A percentile compares a stretch with the other conserved stretches of the same genome.
Conservation (phyloP, 2,329 filamentous ascomycete genomes). For the Colletotrichum sublineola region DNA sequence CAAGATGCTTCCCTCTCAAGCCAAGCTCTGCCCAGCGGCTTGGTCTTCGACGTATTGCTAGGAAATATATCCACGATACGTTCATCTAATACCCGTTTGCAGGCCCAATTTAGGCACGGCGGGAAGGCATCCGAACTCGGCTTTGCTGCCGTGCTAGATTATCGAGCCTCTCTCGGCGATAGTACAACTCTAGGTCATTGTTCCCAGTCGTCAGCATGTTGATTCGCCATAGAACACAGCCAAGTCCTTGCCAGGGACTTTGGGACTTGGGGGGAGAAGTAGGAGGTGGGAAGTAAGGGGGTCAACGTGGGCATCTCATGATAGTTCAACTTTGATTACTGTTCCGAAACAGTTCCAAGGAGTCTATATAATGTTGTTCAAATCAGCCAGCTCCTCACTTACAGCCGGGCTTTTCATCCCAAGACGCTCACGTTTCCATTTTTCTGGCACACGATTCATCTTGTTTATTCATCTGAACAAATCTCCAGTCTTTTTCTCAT, state of each 20-base stretch:
- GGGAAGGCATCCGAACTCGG: conserved; percentile 30
- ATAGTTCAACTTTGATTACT: conserved; percentile 25
- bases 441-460: conserved; percentile 8
- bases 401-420: not conserved
- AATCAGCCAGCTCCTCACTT: not conserved
- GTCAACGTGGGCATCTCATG: conserved; percentile 8
- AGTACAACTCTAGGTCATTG: conserved; percentile 1
- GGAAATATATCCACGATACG: not conserved
- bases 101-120: conserved; percentile 13
- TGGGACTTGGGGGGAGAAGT: not conserved
- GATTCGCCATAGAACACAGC: not conserved
- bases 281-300: conserved; percentile 5
- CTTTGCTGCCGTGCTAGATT: not conserved
- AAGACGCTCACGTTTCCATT: conserved; percentile 20
- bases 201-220: conserved; percentile 29
- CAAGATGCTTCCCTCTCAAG: not conserved
- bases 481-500: not conserved
- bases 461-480: conserved; percentile 30
- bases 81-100: conserved; percentile 27
- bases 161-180: not conserved
- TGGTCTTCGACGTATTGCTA: not conserved
- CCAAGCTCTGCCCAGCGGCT: conserved; percentile 29
- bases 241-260: conserved; percentile 24
- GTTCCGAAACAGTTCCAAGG: conserved; percentile 27
- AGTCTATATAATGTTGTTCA: conserved; percentile 38